Conservation (phyloP, 2,329 filamentous ascomycete genomes). For the Cercospora canescens region DNA sequence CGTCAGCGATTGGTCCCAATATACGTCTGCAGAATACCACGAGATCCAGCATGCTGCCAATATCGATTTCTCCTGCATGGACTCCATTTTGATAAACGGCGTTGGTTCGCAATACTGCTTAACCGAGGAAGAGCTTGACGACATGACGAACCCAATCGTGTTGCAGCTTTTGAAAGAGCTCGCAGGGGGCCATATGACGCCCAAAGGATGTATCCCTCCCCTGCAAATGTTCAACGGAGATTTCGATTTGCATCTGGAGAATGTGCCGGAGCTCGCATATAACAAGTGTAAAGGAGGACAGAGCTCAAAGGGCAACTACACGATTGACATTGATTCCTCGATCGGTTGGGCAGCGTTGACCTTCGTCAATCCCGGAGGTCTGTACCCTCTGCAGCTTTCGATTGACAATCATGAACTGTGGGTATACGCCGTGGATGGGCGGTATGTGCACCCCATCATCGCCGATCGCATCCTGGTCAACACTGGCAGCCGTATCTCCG, state of each 20-base stretch:
- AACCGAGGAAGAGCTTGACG: slow-evolving; percentile 45
- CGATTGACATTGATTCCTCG: slow-evolving; percentile 36
- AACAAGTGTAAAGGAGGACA: slow-evolving; percentile 49
- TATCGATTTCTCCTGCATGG: slow-evolving; percentile 58
- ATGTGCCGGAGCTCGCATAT: slow-evolving; percentile 31
- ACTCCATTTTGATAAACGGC: slow-evolving; percentile 63
- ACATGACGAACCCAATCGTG: slow-evolving; percentile 38
- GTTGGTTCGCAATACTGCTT: slow-evolving; percentile 51
- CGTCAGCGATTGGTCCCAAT: slow-evolving; percentile 58
- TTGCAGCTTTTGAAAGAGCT: slow-evolving; percentile 29
- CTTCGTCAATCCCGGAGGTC: slow-evolving; percentile 14
- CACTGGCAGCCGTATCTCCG: slow-evolving; percentile 57
- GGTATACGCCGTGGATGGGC: slow-evolving; percentile 20
- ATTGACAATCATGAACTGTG: slow-evolving; percentile 15
- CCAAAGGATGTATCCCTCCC: slow-evolving; percentile 40
- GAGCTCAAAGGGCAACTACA: slow-evolving; percentile 46
- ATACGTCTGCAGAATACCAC: slow-evolving; percentile 52
- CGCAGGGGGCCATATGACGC: slow-evolving; percentile 30
- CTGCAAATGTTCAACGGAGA: slow-evolving; percentile 38
- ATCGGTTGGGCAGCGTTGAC: slow-evolving; percentile 11
- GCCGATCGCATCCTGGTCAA: slow-evolving; percentile 51
- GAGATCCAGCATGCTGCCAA: slow-evolving; percentile 47
- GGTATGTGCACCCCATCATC: slow-evolving; percentile 54
- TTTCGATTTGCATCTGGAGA: slow-evolving; percentile 35
- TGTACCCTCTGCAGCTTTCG: slow-evolving; percentile 53